Evolutionary conservation across 192 early-diverging fungal genomes (phyloP), one percentile per base, ranked within the genome.

Genomic region (Coemansia sp.): DNA sequence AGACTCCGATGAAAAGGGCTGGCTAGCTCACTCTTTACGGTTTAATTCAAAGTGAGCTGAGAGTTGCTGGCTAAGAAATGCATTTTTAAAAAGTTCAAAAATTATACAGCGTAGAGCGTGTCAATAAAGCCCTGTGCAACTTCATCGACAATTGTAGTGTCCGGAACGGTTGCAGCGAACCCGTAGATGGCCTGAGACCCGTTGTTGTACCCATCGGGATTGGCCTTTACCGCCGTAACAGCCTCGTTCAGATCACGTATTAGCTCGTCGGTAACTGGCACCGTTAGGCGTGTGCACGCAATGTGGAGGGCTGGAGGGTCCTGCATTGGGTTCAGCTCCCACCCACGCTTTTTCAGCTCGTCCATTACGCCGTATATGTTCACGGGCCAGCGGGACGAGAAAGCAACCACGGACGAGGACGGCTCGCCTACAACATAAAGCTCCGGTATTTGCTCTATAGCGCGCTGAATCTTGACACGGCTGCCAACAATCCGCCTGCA

Each of bases 131-230:
- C 91, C 32, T 76, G 62, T 31, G 88, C 84, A 26, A 98, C 88
- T 56, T 98, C 95, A 49, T 84, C 83, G 26, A 96, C 84, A 45
- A 98, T 89, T 15, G 82, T 84, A 11, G 86, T 76, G 54, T 95
- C 90, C 0, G 95, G 93, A 3, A 98, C 81, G 9, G 83, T 88
- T 11, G 92, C 88, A 9, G 93, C 92, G 68, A 91, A 90, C 28
- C 95, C 95, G 51, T 98, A 98, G 46, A 98, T 85, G 34, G 93
- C 92, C 11, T 93, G 89, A 6, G 89, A 85, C 0, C 86, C 88
- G 17, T 88, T 87, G 31, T 78, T 80, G 55, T 86, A 87, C 15
- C 75, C 80, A 14, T 75, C 69, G 6, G 91, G 91, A 54, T 90
- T 73, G 8, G 82, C 82, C 48, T 81, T 72, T 59, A 94, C 73